Evolutionary conservation across 2,329 filamentous ascomycete species (phyloP), one percentile per base, ranked within the genome.

Genomic region (Venturia effusa): DNA sequence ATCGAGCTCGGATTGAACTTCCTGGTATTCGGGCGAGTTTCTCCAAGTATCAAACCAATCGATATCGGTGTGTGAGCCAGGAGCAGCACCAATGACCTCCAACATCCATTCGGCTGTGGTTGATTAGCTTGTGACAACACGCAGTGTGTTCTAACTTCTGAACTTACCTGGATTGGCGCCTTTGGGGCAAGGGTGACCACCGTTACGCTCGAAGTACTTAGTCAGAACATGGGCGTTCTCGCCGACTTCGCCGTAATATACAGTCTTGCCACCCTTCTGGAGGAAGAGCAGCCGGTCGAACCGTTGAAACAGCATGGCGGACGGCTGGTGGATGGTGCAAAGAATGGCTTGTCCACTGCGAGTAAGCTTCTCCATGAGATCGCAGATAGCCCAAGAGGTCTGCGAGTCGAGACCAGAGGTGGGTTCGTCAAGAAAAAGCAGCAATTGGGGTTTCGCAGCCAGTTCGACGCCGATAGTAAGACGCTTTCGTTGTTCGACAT

Each of bases 301-400:
- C 65, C 90, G 88, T 74, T 96, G 90, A 80, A 97, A 96, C 62
- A 97, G 82, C 83, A 96, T 92, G 40, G 92, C 92, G 17, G 90
- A 95, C n/a, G 93, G 93, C 75, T 97, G 93, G 74, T 97, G 93
- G 66, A 97, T 97, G 0, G 93, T 97, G 78, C 92, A 96, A n/a
- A 97, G 85, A 75, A 97, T 90, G 61, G 93, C 92, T 73, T 95
- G 91, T 19, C 93, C 92, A 67, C 86, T 88, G 74, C 93, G 89
- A 70, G 91, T 91, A 40, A 97, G 81, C 76, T 95, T 96, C 75
- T 95, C 88, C 48, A 97, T 83, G 13, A 97, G 83, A 73, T 91
- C 88, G 57, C 92, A 82, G 72, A 97, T 96, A 67, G 90, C 89
- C 90, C 91, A 97, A 0, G 92, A 93, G 1, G 92, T 96, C 75